A percentile compares a stretch with the other conserved stretches of the same genome.
Evolutionary conservation across 2,329 filamentous ascomycete genomes (phyloP).

Genomic region (Xylaria sp.): DNA sequence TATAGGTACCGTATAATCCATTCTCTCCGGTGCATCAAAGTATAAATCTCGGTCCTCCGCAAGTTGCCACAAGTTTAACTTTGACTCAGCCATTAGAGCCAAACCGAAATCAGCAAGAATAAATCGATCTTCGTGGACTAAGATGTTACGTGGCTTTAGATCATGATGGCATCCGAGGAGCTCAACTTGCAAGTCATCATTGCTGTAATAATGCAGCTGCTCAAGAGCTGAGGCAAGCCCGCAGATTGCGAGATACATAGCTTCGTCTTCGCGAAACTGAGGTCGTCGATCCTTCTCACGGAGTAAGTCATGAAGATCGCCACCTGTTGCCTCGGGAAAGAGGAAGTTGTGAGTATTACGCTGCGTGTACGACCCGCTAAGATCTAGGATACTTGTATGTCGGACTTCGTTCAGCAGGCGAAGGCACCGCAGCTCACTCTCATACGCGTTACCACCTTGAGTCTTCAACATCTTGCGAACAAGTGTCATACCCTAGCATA

Average conservation of each 20-base stretch:
- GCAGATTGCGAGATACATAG: not conserved
- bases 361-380: not conserved
- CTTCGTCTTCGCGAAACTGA: not conserved
- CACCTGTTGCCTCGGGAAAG: not conserved
- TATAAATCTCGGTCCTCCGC: not conserved
- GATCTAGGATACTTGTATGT: not conserved
- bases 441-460: not conserved
- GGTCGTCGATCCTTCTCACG: not conserved
- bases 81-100: not conserved
- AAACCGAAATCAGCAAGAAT: constrained; percentile 1
- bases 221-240: not conserved
- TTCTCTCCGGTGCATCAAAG: not conserved
- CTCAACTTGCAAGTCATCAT: constrained; percentile 2
- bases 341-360: not conserved
- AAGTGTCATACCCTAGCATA: not conserved
- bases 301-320: not conserved
- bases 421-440: not conserved
- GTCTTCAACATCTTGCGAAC: constrained; percentile 1
- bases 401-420: not conserved
- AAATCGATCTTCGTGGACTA: not conserved
- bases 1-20: not conserved
- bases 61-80: not conserved
- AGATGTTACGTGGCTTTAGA: not conserved
- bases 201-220: not conserved
- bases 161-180: not conserved